Evolutionary conservation across 306 rosid genomes (phyloP), one percentile per base, ranked within the genome.

Genomic region (Cucurbita moschata): DNA sequence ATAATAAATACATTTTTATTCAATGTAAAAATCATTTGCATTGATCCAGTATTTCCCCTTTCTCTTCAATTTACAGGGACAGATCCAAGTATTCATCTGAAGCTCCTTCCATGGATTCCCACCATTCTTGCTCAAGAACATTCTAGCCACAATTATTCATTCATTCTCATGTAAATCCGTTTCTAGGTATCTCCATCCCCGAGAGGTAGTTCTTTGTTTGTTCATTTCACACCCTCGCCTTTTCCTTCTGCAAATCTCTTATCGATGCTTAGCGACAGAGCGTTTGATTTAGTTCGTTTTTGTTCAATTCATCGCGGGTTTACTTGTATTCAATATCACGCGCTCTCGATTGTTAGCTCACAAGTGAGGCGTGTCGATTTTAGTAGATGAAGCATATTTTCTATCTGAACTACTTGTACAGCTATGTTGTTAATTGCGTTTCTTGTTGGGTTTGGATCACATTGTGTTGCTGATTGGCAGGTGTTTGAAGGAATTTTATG

Each of bases 391-490:
- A 38, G 12, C 19, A 37, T 15, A 15, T 61, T 61, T 4, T 35
- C 23, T 38, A 61, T 37, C n/a, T 37, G 12, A 37, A 61, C 8
- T 14, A 61, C 21, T 61, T 0, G 18, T 59, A 12, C 10, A 30
- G 4, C 4, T 35, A 11, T 38, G 49, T 39, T 63, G 50, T 42
- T 65, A 15, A 19, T 42, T 65, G 16, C 10, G 35, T 65, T 40
- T 65, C 26, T 64, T 11, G 4, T 19, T 64, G 54, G 52, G 11
- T n/a, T 64, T 64, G 72, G 54, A 11, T 66, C 18, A 40, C 53
- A 19, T 19, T 66, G 37, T 40, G n/a, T 42, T 10, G 35, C 10
- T 42, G 43, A 6, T 63, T 82, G 82, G 80, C 79, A 73, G 86
- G 60, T 26, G 46, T 66, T 51, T 77, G 51, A 40, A 80, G 39